Evolutionary conservation across 2,329 filamentous ascomycete species (phyloP).

Genomic region (Cladophialophora psammophila): DNA sequence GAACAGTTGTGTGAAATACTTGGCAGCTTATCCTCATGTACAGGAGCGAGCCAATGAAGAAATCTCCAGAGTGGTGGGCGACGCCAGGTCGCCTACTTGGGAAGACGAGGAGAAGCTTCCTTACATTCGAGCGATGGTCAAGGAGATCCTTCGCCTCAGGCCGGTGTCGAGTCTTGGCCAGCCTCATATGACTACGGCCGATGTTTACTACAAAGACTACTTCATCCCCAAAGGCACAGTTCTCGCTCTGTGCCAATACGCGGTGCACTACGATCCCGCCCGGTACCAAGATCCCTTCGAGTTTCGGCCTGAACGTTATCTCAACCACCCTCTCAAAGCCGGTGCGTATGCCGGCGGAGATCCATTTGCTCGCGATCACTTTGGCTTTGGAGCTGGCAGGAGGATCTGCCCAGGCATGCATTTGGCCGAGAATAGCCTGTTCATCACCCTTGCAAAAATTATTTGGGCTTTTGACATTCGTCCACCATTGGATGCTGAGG

Average conservation of each 20-base stretch:
- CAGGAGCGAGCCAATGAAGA: constrained; percentile 55
- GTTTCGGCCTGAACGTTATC: constrained; percentile 47
- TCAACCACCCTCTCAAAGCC: constrained; percentile 39
- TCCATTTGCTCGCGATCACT: constrained; percentile 51
- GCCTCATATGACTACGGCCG: constrained; percentile 57
- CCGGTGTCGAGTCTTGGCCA: constrained; percentile 47
- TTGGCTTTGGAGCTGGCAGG: constrained; percentile 56
- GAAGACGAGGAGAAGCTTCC: constrained; percentile 59
- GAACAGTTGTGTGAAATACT: constrained; percentile 23
- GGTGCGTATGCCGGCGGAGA: constrained; percentile 46
- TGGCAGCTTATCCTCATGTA: constrained; percentile 52
- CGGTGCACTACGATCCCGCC: constrained; percentile 57
- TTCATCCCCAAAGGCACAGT: constrained; percentile 57
- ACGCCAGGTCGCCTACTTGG: constrained; percentile 55
- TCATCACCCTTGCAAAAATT: constrained; percentile 54
- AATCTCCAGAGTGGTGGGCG: constrained; percentile 60
- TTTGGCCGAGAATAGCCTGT: constrained; percentile 59
- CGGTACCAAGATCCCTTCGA: constrained; percentile 47
- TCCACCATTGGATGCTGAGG: constrained; percentile 25
- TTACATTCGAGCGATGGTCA: constrained; percentile 63
- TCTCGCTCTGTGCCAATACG: constrained; percentile 53
- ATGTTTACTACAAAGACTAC: constrained; percentile 59
- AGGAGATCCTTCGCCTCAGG: constrained; percentile 58
- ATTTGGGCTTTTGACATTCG: constrained; percentile 61
- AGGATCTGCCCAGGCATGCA: constrained; percentile 51